phyloP scores from a whole-genome alignment of 2,329 filamentous ascomycete genomes.

The Epichloe hybrida region DNA sequence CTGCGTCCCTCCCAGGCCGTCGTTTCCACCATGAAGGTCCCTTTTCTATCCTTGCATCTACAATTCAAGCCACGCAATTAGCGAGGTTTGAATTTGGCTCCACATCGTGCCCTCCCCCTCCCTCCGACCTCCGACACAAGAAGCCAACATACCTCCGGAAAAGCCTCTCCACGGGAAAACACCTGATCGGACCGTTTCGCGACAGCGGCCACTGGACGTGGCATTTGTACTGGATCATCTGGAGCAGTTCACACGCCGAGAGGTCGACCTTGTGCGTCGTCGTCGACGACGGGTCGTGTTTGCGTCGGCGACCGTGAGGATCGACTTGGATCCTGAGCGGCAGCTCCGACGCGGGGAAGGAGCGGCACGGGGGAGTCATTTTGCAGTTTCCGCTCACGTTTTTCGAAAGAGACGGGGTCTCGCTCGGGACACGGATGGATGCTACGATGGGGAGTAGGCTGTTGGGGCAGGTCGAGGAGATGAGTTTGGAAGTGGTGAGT shows the following conservation, averaged over 20 bases:
- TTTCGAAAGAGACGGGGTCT: rapidly evolving
- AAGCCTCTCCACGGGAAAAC: constrained; percentile 43
- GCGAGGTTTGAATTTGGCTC: too few relatives aligned
- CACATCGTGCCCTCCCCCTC: not conserved
- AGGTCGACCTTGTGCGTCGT: constrained; percentile 32
- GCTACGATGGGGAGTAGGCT: constrained; percentile 33
- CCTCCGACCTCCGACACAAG: not conserved
- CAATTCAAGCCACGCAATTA: not conserved
- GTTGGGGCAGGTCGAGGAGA: constrained; percentile 42
- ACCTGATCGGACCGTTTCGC: constrained; percentile 34
- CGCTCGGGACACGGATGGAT: constrained; percentile 16
- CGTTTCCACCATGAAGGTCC: constrained; percentile 47
- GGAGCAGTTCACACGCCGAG: constrained; percentile 39
- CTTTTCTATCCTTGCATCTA: constrained; percentile 46
- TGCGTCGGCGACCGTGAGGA: constrained; percentile 36
- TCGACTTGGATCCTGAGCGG: constrained; percentile 34
- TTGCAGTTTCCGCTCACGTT: not conserved
- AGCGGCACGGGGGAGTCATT: constrained; percentile 46
- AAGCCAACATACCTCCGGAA: constrained; percentile 40
- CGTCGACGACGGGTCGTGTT: constrained; percentile 25
- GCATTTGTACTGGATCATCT: constrained; percentile 49
- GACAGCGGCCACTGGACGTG: constrained; percentile 34
- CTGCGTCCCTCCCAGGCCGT: constrained; percentile 43
- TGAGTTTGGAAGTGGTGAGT: constrained; percentile 46
- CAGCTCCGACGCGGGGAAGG: constrained; percentile 40